Percentiles rank a stretch among this genome's conserved stretches.
Evolutionary conservation across 805 yeast species (phyloP).

Genomic region (Candida quercuum): DNA sequence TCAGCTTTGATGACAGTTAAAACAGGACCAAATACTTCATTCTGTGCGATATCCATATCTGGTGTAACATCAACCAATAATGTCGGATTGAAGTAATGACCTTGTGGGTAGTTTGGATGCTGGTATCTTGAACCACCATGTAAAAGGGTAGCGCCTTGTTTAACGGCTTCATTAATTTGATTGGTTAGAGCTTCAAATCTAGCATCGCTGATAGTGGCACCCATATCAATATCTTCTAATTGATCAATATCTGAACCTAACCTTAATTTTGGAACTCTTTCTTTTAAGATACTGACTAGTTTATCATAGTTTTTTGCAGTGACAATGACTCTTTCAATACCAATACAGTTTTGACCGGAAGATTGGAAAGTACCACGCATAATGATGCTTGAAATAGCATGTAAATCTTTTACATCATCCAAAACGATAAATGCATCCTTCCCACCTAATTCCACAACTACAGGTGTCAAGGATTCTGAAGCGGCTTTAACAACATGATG

Average conservation of each 20-base stretch:
- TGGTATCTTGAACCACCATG: constrained; percentile 75
- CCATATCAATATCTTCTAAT: constrained; percentile 87
- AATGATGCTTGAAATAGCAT: constrained; percentile 65
- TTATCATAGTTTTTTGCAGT: constrained; percentile 62
- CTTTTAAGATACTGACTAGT: constrained; percentile 50
- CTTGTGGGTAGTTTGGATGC: constrained; percentile 94
- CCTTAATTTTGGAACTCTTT: constrained; percentile 57
- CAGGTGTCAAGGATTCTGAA: constrained; percentile 82
- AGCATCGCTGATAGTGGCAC: constrained; percentile 83
- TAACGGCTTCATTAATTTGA: constrained; percentile 68
- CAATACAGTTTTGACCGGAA: constrained; percentile 97
- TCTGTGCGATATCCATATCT: constrained; percentile 73
- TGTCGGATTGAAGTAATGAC: constrained; percentile 91
- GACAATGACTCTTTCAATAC: constrained; percentile 90
- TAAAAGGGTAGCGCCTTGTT: constrained; percentile 73
- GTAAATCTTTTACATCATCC: constrained; percentile 64
- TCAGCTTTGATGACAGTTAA: constrained; percentile 73
- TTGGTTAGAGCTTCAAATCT: constrained; percentile 65
- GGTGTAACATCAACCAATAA: constrained; percentile 75
- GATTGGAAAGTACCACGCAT: constrained; percentile 97
- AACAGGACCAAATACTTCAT: constrained; percentile 94
- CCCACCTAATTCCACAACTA: constrained; percentile 95
- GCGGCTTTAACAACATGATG: constrained; percentile 83
- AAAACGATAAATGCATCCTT: constrained; percentile 87
- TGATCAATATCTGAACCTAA: constrained; percentile 92